Percentiles rank a stretch among this genome's conserved stretches.
Conservation (phyloP, 2,329 filamentous ascomycete genomes). For the Aspergillus ibericus region DNA sequence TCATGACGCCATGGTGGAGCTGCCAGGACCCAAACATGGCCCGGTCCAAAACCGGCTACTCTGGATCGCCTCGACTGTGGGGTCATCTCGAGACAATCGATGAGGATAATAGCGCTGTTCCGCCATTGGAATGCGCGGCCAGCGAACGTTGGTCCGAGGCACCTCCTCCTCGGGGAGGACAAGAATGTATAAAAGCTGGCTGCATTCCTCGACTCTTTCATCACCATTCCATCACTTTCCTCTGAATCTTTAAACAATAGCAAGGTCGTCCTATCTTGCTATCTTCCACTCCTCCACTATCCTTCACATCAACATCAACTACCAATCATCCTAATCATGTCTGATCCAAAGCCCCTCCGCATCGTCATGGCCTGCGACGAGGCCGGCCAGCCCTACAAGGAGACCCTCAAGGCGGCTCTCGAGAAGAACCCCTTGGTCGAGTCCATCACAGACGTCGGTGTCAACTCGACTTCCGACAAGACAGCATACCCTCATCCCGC, state of each 20-base stretch:
- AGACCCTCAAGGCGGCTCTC: constrained; percentile 72
- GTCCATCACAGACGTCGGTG: constrained; percentile 72
- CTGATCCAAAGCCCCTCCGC: constrained; percentile 48
- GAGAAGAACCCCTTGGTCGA: constrained; percentile 65
- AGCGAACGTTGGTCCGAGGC: constrained; percentile 11
- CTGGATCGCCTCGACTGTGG: constrained; percentile 3
- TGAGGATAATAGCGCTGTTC: neutral
- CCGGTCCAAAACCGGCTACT: neutral
- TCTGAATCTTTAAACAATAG: neutral
- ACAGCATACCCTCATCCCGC: constrained; percentile 80
- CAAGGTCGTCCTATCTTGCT: neutral
- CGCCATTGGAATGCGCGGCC: neutral
- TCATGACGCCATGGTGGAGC: constrained; percentile 28
- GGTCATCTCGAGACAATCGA: neutral
- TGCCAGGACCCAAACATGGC: constrained; percentile 10
- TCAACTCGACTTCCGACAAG: constrained; percentile 65
- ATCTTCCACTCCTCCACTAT: neutral
- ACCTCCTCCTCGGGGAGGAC: neutral
- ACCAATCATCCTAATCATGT: constrained; percentile 24
- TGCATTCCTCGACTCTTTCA: constrained; percentile 8
- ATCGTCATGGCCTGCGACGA: constrained; percentile 68
- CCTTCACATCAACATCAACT: neutral
- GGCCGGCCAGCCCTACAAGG: constrained; percentile 76
- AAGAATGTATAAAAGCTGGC: constrained; percentile 6
- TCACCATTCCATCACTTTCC: neutral